A percentile compares a stretch with the other conserved stretches of the same genome.
Conservation (phyloP, 2,329 filamentous ascomycete genomes). For the Aspergillus glaucus region DNA sequence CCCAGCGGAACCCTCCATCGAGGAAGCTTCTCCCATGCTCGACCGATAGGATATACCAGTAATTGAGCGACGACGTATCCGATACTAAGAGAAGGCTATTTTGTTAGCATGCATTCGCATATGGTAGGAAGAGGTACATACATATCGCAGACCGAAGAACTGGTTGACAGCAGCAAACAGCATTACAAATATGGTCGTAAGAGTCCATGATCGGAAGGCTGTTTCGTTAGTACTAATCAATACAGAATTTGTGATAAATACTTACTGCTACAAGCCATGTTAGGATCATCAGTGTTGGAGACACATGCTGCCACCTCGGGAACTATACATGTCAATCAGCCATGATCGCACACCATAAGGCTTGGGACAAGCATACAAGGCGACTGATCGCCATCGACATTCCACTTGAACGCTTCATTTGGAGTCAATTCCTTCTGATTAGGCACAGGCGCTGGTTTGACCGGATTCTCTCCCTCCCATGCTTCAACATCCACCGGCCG, state of each 20-base stretch:
- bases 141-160: conserved; percentile 21
- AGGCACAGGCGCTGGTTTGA: conserved; percentile 2
- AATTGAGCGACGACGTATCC: conserved; percentile 19
- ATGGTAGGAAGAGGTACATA: conserved; percentile 2
- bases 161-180: conserved; percentile 19
- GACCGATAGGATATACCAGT: conserved; percentile 15
- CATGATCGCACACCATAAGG: neutral
- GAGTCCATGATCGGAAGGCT: conserved; percentile 27
- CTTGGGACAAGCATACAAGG: conserved; percentile 21
- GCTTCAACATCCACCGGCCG: conserved; percentile 1
- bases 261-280: conserved; percentile 26
- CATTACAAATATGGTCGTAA: conserved; percentile 21
- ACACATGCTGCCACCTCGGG: conserved; percentile 34
- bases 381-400: conserved; percentile 33
- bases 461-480: neutral
- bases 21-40: conserved; percentile 18
- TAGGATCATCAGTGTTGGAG: conserved; percentile 29
- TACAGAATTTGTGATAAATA: neutral
- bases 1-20: conserved; percentile 17
- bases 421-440: conserved; percentile 28
- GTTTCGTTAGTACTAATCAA: neutral
- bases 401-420: conserved; percentile 32
- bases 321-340: conserved; percentile 16
- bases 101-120: neutral
- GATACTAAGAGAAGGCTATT: conserved; percentile 15